Evolutionary conservation across 495 filamentous ascomycete genomes (phyloP).

Genomic region (Pyrenula massariospora): DNA sequence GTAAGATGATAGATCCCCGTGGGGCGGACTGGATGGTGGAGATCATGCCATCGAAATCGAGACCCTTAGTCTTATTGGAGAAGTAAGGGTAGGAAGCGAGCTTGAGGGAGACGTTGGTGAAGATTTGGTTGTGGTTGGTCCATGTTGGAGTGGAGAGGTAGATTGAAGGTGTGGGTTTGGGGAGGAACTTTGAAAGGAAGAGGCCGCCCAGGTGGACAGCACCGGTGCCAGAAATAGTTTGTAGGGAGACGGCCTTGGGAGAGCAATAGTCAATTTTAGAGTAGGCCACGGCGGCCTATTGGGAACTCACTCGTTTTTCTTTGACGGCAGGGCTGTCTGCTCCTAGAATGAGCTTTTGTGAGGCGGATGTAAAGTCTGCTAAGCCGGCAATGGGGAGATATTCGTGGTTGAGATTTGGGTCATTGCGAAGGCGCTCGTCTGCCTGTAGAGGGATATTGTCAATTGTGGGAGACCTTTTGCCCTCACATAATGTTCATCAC

Average conservation of each 20-base stretch:
- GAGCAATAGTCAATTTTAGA: not conserved
- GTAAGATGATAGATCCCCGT: conserved; percentile 69
- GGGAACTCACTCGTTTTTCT: conserved; percentile 59
- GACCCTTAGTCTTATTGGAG: conserved; percentile 67
- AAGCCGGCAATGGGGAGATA: conserved; percentile 95
- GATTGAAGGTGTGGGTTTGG: conserved; percentile 34
- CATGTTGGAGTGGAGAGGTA: conserved; percentile 93
- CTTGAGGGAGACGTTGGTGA: conserved; percentile 74
- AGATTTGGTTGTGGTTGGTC: conserved; percentile 98
- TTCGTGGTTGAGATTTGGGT: conserved; percentile 91
- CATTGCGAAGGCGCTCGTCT: conserved; percentile 73
- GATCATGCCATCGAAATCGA: conserved; percentile 87
- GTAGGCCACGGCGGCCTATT: not conserved
- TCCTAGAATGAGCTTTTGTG: conserved; percentile 82
- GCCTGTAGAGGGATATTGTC: conserved; percentile 44
- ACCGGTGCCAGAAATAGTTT: conserved; percentile 50
- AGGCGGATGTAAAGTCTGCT: conserved; percentile 69
- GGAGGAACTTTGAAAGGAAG: conserved; percentile 45
- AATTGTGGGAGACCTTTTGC: not conserved
- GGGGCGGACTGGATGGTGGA: conserved; percentile 54
- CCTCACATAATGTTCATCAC: conserved; percentile 5
- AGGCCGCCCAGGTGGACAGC: conserved; percentile 45
- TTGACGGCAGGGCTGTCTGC: conserved; percentile 64
- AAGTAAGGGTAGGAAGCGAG: conserved; percentile 91
- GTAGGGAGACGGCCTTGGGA: conserved; percentile 35